Base-by-base conservation (phyloP, 257 asterid species). In the Scutellaria baicalensis region DNA sequence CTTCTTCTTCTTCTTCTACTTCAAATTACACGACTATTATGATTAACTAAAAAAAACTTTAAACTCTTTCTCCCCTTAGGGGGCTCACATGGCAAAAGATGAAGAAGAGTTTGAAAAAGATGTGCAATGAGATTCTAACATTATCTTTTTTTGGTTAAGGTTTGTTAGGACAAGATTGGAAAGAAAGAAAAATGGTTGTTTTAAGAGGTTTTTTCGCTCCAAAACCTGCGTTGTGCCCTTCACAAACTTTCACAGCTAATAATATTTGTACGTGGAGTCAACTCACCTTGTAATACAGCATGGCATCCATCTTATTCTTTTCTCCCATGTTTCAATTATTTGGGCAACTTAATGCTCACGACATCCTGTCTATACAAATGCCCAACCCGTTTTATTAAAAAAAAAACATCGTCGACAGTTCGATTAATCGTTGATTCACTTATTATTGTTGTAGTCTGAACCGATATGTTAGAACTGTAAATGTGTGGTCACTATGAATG, bases 191-290 rank as follows among this genome's bases (percentile, higher is more conserved):
- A 63, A 71, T 68, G 59, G 56, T 35, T 50, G 66, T 57, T 50
- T n/a, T 56, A 60, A 51, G 89, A 86, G 91, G 64, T 21, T 21
- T 21, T 84, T 56, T 77, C 82, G 90, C 81, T 77, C 85, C 89
- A 83, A 64, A 23, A 73, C 35, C 42, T 20, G 73, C 82, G 86
- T 77, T 74, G 72, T 68, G 59, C 86, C 88, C 71, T 73, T 72
- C 73, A 79, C 68, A 8, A 39, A 51, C 52, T 62, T 12, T 59
- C 10, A 38, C 68, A 27, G 35, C 42, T 47, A 35, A 42, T n/a
- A n/a, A n/a, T 61, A 21, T 39, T 57, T 43, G 33, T 59, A 68
- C 69, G 43, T 75, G 64, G 68, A 59, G 45, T 64, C 68, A 72
- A 64, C 67, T 65, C 47, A 21, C 62, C 40, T 31, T 4, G 33